Evolutionary conservation across 441 rosid species (phyloP).

Genomic region (Flueggea neowawraea): DNA sequence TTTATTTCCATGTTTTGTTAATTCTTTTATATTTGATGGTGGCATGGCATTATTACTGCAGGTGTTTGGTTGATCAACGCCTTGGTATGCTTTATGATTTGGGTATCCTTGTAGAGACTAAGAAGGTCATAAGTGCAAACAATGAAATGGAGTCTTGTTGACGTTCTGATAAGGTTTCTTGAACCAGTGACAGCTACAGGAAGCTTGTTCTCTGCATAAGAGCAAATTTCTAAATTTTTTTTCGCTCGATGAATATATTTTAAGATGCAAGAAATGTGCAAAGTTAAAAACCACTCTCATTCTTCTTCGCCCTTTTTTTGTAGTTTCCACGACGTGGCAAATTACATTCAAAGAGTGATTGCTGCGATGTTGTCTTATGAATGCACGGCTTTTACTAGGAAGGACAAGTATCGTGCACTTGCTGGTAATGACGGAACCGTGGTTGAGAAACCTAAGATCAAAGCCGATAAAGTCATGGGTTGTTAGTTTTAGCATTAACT

Average conservation of each 20-base stretch:
- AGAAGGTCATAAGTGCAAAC: neutral
- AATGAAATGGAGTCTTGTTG: too few relatives aligned
- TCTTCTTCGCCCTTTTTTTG: too few relatives aligned
- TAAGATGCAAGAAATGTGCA: too few relatives aligned
- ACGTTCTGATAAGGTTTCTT: too few relatives aligned
- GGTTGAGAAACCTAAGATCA: conserved; percentile 23
- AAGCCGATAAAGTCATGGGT: conserved; percentile 29
- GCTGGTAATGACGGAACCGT: conserved; percentile 77
- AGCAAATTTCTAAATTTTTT: too few relatives aligned
- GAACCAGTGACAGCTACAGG: neutral
- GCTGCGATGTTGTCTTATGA: conserved; percentile 62
- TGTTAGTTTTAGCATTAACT: conserved; percentile 18
- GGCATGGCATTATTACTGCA: conserved; percentile 20
- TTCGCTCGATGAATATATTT: too few relatives aligned
- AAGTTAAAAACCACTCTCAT: too few relatives aligned
- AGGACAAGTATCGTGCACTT: conserved; percentile 68
- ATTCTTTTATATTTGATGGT: neutral
- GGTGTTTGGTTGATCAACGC: conserved; percentile 33
- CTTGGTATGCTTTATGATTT: conserved; percentile 31
- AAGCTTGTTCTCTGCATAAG: too few relatives aligned
- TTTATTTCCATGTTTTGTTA: neutral
- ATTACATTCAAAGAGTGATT: conserved; percentile 24
- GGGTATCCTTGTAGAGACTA: conserved; percentile 18
- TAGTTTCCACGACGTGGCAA: conserved; percentile 49
- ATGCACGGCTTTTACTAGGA: conserved; percentile 74